phyloP scores from a whole-genome alignment of 768 basidiomycete species.

The Mrakia gelida region DNA sequence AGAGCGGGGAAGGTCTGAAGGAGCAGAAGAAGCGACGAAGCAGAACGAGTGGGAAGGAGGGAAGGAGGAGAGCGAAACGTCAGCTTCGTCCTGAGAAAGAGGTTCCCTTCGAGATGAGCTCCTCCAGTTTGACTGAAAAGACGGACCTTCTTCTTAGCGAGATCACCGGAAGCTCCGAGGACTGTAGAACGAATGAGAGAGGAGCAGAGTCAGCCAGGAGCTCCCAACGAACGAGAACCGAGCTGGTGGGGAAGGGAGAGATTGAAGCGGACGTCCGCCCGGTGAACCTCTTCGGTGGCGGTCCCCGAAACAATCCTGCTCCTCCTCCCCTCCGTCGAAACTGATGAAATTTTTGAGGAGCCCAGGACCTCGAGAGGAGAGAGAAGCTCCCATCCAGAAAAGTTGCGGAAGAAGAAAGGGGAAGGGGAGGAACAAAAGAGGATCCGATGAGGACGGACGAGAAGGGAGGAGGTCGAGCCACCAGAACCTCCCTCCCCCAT shows the following conservation, averaged over 20 bases:
- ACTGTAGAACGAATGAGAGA: constrained; percentile 47
- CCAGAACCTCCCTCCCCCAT: not conserved
- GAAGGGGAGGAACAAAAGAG: not conserved
- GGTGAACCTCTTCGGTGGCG: not conserved
- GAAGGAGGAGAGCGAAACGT: not conserved
- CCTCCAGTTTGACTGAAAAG: not conserved
- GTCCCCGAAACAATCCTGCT: not conserved
- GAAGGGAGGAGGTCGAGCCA: not conserved
- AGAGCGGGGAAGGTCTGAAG: constrained; percentile 90
- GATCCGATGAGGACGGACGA: not conserved
- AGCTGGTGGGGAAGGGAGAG: not conserved
- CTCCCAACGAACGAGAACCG: not conserved
- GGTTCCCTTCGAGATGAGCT: not conserved
- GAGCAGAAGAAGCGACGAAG: not conserved
- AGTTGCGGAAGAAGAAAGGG: not conserved
- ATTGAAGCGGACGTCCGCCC: constrained; percentile 5
- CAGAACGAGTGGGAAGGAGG: not conserved
- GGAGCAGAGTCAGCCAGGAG: not conserved
- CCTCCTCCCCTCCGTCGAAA: not conserved
- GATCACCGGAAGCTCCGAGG: constrained; percentile 91
- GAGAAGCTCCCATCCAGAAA: not conserved
- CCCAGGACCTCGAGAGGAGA: not conserved
- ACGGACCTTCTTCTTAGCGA: constrained; percentile 94
- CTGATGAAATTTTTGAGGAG: not conserved
- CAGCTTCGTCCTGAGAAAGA: not conserved